Evolutionary conservation across 768 basidiomycete species (phyloP).

Genomic region (Podaxis sp.): DNA sequence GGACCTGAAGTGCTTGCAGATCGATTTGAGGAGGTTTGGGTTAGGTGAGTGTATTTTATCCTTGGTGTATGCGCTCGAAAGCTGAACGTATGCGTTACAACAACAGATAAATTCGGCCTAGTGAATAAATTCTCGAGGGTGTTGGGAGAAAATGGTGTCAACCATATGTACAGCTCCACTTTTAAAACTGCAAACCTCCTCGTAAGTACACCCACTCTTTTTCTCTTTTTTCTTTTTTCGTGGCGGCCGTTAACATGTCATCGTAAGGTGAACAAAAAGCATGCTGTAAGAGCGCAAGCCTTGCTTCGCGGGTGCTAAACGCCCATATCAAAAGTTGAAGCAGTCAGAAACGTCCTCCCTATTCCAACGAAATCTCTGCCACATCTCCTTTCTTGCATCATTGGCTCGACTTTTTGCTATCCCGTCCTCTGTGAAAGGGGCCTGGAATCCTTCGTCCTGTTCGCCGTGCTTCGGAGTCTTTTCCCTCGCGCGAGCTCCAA

Average conservation of each 20-base stretch:
- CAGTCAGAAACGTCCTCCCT: too few relatives aligned
- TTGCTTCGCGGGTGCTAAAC: conserved; percentile 59
- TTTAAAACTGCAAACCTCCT: conserved; percentile 80
- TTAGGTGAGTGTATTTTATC: conserved; percentile 45
- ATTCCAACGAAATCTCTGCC: too few relatives aligned
- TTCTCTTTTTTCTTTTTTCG: not conserved
- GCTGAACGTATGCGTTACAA: not conserved
- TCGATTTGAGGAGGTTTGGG: conserved; percentile 72
- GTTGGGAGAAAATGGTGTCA: conserved; percentile 70
- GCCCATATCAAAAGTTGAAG: not conserved
- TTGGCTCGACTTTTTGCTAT: too few relatives aligned
- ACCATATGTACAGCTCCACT: conserved; percentile 86
- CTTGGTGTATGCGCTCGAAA: not conserved
- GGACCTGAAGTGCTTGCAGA: conserved; percentile 67
- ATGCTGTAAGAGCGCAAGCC: conserved; percentile 55
- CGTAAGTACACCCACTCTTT: conserved; percentile 35
- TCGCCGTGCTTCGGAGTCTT: too few relatives aligned
- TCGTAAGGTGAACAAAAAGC: conserved; percentile 53
- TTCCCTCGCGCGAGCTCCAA: too few relatives aligned
- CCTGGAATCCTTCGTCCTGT: too few relatives aligned
- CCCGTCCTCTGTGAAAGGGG: too few relatives aligned
- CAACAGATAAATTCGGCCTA: conserved; percentile 71
- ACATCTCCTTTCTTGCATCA: too few relatives aligned
- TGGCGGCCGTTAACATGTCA: not conserved
- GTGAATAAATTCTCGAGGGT: conserved; percentile 76